Conservation (phyloP, 345 rosid genomes). For the Theobroma cacao region DNA sequence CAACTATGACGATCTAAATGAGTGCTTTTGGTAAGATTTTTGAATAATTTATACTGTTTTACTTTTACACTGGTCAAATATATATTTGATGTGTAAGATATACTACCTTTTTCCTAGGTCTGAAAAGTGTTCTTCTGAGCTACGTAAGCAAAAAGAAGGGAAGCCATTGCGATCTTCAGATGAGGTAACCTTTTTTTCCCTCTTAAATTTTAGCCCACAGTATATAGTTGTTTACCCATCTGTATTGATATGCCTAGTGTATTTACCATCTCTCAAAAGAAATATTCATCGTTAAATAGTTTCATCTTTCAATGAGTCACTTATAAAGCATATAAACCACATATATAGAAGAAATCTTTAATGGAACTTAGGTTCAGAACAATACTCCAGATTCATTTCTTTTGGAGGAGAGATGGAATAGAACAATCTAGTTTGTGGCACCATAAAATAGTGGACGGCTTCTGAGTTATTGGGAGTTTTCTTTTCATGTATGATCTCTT, state of each 20-base stretch:
- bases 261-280: background rate
- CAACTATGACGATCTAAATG: conserved; percentile 95
- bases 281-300: background rate
- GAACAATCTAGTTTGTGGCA: background rate
- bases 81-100: background rate
- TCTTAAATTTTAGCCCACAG: background rate
- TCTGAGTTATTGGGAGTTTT: background rate
- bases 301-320: background rate
- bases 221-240: background rate
- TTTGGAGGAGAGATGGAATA: background rate
- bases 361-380: conserved; percentile 6
- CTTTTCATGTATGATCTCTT: background rate
- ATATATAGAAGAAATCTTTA: background rate
- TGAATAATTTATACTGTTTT: background rate
- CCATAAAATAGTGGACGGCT: background rate
- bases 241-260: background rate
- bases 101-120: conserved; percentile 56
- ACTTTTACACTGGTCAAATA: background rate
- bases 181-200: conserved; percentile 30
- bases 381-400: background rate
- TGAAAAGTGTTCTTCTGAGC: conserved; percentile 66
- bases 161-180: conserved; percentile 16
- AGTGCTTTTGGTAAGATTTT: conserved; percentile 83
- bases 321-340: background rate
- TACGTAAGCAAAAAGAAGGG: conserved; percentile 29